These are phyloP conservation scores for Hanseniaspora uvarum DNA, from an alignment of 1,139 yeast species.

Conservation along the genomic window DNA sequence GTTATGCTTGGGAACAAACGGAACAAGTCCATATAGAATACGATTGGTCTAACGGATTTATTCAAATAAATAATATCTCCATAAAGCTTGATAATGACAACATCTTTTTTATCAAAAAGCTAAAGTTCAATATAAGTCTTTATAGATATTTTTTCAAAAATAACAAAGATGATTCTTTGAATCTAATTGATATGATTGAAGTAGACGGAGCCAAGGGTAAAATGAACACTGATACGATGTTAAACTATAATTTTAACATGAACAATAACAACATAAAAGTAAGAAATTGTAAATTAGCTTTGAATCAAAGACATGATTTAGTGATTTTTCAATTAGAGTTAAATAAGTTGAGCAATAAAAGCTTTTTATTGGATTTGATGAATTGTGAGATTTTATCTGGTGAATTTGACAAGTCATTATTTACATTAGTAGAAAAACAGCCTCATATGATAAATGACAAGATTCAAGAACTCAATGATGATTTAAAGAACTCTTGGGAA, in stretches of 20 bases:
- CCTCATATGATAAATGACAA: constrained; percentile 36
- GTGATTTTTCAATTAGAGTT: constrained; percentile 56
- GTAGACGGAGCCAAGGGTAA: constrained; percentile 53
- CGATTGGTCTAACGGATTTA: constrained; percentile 47
- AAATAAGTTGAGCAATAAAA: constrained; percentile 48
- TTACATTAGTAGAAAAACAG: constrained; percentile 59
- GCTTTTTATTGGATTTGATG: constrained; percentile 54
- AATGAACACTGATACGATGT: constrained; percentile 31
- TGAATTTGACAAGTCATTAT: constrained; percentile 60
- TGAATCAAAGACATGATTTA: constrained; percentile 37
- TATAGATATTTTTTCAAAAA: constrained; percentile 27
- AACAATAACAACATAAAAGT: constrained; percentile 41
- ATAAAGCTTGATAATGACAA: constrained; percentile 31
- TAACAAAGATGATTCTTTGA: constrained; percentile 46
- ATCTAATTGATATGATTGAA: constrained; percentile 51
- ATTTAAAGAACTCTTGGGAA: constrained; percentile 37
- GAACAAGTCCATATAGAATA: constrained; percentile 24
- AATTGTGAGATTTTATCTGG: constrained; percentile 64
- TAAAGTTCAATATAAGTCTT: constrained; percentile 18
- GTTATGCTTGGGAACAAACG: constrained; percentile 1
- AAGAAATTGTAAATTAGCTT: constrained; percentile 46
- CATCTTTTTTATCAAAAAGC: constrained; percentile 22
- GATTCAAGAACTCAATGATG: constrained; percentile 30
- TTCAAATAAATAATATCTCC: constrained; percentile 46
- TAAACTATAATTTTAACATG: constrained; percentile 31